Percentiles rank a stretch among this genome's conserved stretches.
phyloP scores from a whole-genome alignment of 768 basidiomycete species.

The Boletus subcaerulescens region DNA sequence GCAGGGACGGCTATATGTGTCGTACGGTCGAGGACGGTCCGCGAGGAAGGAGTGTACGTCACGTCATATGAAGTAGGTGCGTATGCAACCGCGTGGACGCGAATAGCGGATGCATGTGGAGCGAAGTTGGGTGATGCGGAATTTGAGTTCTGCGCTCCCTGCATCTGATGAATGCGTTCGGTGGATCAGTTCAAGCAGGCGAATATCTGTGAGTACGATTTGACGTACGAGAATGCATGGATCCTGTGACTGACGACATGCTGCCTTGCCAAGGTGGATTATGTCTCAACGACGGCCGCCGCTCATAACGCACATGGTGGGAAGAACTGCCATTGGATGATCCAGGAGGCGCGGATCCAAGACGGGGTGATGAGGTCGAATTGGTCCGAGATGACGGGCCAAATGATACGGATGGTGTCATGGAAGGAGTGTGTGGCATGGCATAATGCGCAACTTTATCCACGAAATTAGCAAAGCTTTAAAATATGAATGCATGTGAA shows the following conservation, averaged over 20 bases:
- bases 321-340: constrained; percentile 40
- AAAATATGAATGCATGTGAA: constrained; percentile 2
- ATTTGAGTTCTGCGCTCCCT: constrained; percentile 24
- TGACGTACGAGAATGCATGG: constrained; percentile 40
- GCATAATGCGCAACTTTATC: constrained; percentile 30
- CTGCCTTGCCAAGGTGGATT: constrained; percentile 47
- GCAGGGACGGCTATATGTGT: constrained; percentile 53
- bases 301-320: constrained; percentile 38
- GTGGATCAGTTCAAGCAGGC: constrained; percentile 4
- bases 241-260: constrained; percentile 37
- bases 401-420: constrained; percentile 33
- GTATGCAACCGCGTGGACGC: constrained; percentile 39
- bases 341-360: constrained; percentile 37
- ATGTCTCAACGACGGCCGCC: constrained; percentile 46
- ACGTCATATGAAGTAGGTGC: constrained; percentile 42
- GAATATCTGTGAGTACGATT: not conserved
- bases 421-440: constrained; percentile 28
- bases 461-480: not conserved
- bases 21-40: constrained; percentile 55
- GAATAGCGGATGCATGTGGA: constrained; percentile 64
- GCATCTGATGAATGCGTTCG: constrained; percentile 6
- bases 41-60: constrained; percentile 54
- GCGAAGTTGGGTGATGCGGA: constrained; percentile 29
- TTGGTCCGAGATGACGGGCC: constrained; percentile 46
- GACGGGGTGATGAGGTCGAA: constrained; percentile 49